Conservation (phyloP, 2,329 filamentous ascomycete species). For the Eutypella sp. region DNA sequence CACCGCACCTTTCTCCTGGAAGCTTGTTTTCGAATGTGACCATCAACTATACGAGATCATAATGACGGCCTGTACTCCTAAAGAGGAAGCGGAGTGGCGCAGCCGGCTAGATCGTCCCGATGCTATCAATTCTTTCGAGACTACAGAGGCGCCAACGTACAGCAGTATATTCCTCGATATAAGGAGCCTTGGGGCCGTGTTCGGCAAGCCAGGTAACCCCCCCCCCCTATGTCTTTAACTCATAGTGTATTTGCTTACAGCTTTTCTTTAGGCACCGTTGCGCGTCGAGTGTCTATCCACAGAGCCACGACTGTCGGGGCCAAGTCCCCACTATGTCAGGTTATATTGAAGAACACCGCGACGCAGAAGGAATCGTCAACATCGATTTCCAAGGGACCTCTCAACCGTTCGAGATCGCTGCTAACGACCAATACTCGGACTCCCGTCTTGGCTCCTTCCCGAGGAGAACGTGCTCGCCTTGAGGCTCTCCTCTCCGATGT, state of each 20-base stretch:
- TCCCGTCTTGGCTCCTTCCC: constrained; percentile 66
- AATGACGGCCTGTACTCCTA: constrained; percentile 76
- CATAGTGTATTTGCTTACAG: background rate
- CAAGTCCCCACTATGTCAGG: constrained; percentile 64
- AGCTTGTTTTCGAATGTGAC: constrained; percentile 75
- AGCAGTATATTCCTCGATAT: constrained; percentile 66
- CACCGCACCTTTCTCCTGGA: constrained; percentile 85
- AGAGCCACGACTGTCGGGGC: constrained; percentile 69
- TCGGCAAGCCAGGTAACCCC: constrained; percentile 61
- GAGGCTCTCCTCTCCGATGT: constrained; percentile 72
- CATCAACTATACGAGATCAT: constrained; percentile 78
- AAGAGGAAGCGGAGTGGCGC: constrained; percentile 79
- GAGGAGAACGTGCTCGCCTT: constrained; percentile 71
- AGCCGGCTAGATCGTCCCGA: constrained; percentile 54
- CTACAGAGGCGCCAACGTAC: constrained; percentile 45
- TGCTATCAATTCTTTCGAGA: constrained; percentile 43
- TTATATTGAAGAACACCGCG: constrained; percentile 83
- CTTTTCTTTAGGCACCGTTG: constrained; percentile 47
- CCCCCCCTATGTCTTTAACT: constrained; percentile 4
- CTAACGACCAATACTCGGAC: constrained; percentile 62
- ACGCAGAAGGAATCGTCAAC: constrained; percentile 52
- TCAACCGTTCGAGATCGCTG: constrained; percentile 76
- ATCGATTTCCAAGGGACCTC: constrained; percentile 42
- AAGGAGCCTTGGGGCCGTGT: constrained; percentile 68
- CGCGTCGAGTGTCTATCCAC: constrained; percentile 71